phyloP scores from a whole-genome alignment of 2,329 filamentous ascomycete genomes.

The Trichoderma gracile region DNA sequence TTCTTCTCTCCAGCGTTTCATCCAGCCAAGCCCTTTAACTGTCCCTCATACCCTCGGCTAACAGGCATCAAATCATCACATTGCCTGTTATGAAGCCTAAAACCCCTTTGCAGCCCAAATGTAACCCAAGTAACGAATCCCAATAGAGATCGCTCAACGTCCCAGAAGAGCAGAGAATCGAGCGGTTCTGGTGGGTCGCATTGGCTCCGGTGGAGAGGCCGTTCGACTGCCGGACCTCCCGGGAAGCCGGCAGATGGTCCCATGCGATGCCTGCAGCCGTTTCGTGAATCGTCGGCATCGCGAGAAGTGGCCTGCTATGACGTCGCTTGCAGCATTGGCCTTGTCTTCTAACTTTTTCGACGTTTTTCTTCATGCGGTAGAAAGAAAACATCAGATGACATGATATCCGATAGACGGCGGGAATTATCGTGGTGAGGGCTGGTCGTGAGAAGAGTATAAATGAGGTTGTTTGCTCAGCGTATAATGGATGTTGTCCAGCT shows the following conservation, averaged over 20 bases:
- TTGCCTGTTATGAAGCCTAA: not conserved
- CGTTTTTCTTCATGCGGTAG: not conserved
- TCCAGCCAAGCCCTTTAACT: not conserved
- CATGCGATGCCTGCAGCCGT: not conserved
- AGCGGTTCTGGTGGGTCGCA: slow-evolving; percentile 5
- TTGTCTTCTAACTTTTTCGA: not conserved
- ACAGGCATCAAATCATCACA: not conserved
- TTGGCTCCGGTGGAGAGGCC: too few relatives aligned
- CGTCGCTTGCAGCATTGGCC: slow-evolving; percentile 10
- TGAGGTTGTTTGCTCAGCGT: slow-evolving; percentile 7
- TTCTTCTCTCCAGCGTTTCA: not conserved
- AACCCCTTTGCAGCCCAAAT: slow-evolving; percentile 2
- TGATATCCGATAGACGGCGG: slow-evolving; percentile 17
- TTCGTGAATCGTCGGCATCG: not conserved
- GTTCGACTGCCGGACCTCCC: slow-evolving; percentile 17
- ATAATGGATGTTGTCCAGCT: slow-evolving; percentile 1
- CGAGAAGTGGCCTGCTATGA: slow-evolving; percentile 22
- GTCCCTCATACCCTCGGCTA: slow-evolving; percentile 15
- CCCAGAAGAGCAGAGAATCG: not conserved
- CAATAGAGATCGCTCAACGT: not conserved
- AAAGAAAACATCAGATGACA: slow-evolving; percentile 19
- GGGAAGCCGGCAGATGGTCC: slow-evolving; percentile 23
- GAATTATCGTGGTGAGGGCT: not conserved
- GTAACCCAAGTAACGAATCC: slow-evolving; percentile 1
- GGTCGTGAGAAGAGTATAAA: slow-evolving; percentile 9